Conservation (phyloP, 176 grass and related monocot genomes). For the Miscanthus lutarioriparius region DNA sequence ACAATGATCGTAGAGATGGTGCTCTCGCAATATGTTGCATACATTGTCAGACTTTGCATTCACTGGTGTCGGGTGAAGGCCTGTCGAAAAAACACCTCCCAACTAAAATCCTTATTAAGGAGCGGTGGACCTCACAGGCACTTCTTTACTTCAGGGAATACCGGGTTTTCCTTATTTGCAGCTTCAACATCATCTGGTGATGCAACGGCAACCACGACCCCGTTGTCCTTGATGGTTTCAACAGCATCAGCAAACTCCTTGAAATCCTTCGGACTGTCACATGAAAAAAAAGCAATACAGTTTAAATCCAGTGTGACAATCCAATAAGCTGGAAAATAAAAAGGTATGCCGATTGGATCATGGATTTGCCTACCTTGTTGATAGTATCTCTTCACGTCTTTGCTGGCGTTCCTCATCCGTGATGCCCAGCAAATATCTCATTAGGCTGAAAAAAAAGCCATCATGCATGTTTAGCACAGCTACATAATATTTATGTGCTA, state of each 20-base stretch:
- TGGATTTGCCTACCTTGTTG: conserved; percentile 64
- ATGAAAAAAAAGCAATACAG: conserved; percentile 18
- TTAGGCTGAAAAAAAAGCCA: conserved; percentile 53
- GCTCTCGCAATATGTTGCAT: conserved; percentile 13
- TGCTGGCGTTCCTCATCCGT: conserved; percentile 84
- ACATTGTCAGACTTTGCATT: conserved; percentile 22
- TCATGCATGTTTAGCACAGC: conserved; percentile 3
- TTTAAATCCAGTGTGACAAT: not conserved
- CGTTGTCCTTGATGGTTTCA: conserved; percentile 75
- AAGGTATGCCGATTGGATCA: not conserved
- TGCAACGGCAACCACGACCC: conserved; percentile 84
- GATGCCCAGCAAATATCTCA: conserved; percentile 84
- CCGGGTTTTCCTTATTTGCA: conserved; percentile 56
- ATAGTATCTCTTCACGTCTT: conserved; percentile 91
- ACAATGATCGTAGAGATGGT: not conserved
- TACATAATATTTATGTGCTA: not conserved
- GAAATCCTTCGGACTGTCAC: conserved; percentile 80
- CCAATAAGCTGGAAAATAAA: not conserved
- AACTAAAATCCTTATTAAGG: conserved; percentile 4
- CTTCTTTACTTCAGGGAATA: conserved; percentile 72
- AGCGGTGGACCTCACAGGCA: conserved; percentile 51
- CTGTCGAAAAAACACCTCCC: not conserved
- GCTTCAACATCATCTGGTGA: conserved; percentile 69
- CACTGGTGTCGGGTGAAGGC: not conserved
- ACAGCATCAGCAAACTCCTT: conserved; percentile 93